Evolutionary conservation across 2,329 filamentous ascomycete genomes (phyloP).

Genomic region (Xylariaceae sp.): DNA sequence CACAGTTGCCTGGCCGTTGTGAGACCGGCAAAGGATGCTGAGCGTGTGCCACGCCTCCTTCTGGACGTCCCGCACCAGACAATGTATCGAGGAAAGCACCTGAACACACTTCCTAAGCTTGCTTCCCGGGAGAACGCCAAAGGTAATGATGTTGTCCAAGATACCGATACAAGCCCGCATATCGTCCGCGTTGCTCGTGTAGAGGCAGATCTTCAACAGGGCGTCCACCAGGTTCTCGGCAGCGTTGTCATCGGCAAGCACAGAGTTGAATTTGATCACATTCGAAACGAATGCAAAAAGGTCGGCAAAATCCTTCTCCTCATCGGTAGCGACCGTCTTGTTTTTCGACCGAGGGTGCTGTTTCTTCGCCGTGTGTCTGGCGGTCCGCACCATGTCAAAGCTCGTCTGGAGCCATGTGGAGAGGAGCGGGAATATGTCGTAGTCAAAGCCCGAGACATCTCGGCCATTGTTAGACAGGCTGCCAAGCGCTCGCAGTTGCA

Average conservation of each 20-base stretch:
- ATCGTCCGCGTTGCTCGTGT: conserved; percentile 59
- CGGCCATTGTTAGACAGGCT: conserved; percentile 58
- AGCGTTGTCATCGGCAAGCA: conserved; percentile 57
- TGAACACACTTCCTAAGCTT: conserved; percentile 62
- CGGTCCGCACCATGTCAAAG: conserved; percentile 48
- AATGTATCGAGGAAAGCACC: conserved; percentile 67
- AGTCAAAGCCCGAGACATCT: conserved; percentile 60
- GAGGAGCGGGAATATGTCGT: conserved; percentile 58
- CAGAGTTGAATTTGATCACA: conserved; percentile 71
- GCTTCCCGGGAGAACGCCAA: conserved; percentile 59
- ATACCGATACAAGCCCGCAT: conserved; percentile 62
- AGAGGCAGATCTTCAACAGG: conserved; percentile 61
- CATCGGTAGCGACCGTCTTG: conserved; percentile 39
- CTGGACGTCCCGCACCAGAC: conserved; percentile 54
- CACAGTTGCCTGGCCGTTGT: conserved; percentile 65
- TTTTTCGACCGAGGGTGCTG: conserved; percentile 40
- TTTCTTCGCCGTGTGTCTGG: conserved; percentile 48
- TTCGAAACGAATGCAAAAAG: conserved; percentile 62
- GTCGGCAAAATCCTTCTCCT: conserved; percentile 57
- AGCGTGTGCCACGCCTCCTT: conserved; percentile 66
- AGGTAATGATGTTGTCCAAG: conserved; percentile 66
- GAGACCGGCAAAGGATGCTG: conserved; percentile 65
- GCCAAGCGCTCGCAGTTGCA: conserved; percentile 59
- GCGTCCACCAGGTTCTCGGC: conserved; percentile 56
- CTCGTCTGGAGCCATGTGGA: conserved; percentile 54